Conservation (phyloP, 352 stramenopile species). For the Phytophthora uliginosa region DNA sequence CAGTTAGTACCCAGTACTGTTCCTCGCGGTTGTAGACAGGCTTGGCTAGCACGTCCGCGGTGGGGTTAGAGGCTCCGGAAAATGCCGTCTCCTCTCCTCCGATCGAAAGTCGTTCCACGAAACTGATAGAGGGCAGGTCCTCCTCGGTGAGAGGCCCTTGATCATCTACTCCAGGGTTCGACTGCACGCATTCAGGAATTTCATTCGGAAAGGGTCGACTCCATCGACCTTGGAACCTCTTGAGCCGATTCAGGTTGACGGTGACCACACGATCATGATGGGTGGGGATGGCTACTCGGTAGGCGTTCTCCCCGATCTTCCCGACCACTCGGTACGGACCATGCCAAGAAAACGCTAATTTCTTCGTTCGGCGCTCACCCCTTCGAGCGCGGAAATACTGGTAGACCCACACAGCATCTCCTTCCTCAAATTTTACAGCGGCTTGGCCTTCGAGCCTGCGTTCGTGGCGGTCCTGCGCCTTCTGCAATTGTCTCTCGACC, state of each 20-base stretch:
- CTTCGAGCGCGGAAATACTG: constrained; percentile 2
- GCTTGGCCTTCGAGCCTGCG: background rate
- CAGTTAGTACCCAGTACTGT: background rate
- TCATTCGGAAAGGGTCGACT: background rate
- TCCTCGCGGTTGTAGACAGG: too few species aligned
- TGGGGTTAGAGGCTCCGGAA: too few species aligned
- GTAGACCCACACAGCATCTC: constrained; percentile 9
- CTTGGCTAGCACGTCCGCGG: too few species aligned
- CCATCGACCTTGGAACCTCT: background rate
- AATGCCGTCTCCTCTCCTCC: background rate
- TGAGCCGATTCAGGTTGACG: constrained; percentile 1
- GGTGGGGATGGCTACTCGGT: too few species aligned
- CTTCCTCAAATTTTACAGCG: background rate
- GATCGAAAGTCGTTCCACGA: background rate
- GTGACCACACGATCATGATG: background rate
- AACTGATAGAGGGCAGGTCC: background rate
- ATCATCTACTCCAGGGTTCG: too few species aligned
- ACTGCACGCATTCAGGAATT: background rate
- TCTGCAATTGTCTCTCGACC: constrained; percentile 12
- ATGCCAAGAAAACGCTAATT: constrained; percentile 16
- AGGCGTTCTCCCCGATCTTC: too few species aligned
- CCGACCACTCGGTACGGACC: background rate
- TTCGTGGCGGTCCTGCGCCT: background rate
- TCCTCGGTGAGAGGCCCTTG: background rate
- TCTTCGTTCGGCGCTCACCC: constrained; percentile 3